These are phyloP conservation scores for Pseudocercospora vitis DNA, from an alignment of 2,329 filamentous ascomycete species.

Conservation along the genomic window DNA sequence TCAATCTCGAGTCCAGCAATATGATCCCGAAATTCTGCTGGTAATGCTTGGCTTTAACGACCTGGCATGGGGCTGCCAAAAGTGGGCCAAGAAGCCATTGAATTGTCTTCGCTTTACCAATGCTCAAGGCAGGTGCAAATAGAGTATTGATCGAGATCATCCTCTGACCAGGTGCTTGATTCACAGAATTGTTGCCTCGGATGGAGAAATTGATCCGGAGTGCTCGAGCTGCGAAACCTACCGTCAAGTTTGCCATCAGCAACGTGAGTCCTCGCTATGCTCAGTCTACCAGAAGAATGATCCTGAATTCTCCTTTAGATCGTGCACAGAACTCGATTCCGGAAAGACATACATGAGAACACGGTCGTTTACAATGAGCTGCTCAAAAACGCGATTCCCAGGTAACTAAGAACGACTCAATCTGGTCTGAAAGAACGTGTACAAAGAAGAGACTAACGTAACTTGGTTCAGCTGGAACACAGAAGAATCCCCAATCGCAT, in stretches of 20 bases:
- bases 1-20: constrained; percentile 30
- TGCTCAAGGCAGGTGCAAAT: neutral
- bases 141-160: neutral
- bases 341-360: constrained; percentile 23
- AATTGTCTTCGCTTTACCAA: neutral
- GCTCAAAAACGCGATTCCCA: constrained; percentile 23
- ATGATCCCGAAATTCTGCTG: constrained; percentile 37
- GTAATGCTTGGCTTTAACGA: constrained; percentile 31
- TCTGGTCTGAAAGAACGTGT: too few species aligned
- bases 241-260: constrained; percentile 22
- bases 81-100: constrained; percentile 22
- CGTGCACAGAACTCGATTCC: constrained; percentile 21
- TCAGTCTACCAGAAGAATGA: neutral
- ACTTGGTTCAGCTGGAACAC: constrained; percentile 32
- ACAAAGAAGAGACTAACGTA: too few species aligned
- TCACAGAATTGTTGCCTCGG: constrained; percentile 1
- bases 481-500: constrained; percentile 33
- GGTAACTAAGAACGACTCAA: too few species aligned
- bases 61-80: constrained; percentile 24
- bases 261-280: constrained; percentile 9
- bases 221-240: constrained; percentile 34
- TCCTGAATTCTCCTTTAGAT: constrained; percentile 3
- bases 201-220: constrained; percentile 35
- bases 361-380: constrained; percentile 26
- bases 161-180: neutral